Evolutionary conservation across 129 eudicot species (phyloP), one percentile per base, ranked within the genome.

Genomic region (Mikania micrantha): DNA sequence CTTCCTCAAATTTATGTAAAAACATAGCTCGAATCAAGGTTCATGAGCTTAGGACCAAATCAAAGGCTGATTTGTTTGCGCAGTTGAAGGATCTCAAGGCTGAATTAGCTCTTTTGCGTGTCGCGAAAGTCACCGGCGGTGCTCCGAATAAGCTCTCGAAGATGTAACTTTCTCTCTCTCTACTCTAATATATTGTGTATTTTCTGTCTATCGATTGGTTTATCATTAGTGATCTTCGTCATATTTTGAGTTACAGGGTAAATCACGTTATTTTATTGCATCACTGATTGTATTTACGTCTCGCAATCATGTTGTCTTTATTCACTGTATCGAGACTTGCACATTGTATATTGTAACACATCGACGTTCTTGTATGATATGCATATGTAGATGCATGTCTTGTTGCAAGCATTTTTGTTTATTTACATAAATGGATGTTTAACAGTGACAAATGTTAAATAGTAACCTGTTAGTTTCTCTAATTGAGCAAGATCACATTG

Each of bases 111-210:
- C 79, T 82, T 48, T 88, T 88, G 36, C 84, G 87, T 40, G 91
- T 88, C n/a, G 91, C 91, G 16, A 88, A 88, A 79, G 91, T 85
- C 67, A 88, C 96, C 39, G 91, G 91, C 12, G 96, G 96, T 45
- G 91, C 96, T 10, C 82, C 91, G 4, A 88, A 88, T 79, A 88
- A 88, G 78, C 89, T 88, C 64, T 88, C 91, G 59, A 85, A 82
- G 81, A 82, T 85, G 88, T 84, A 64, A n/a, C n/a, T 47, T 3
- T 47, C 15, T 42, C 34, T 29, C 34, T 29, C 4, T 29, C 34
- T 29, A 4, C 34, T n/a, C n/a, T n/a, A n/a, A n/a, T n/a, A 4
- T 29, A 4, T 29, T 29, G 34, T 29, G 2, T 29, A 29, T 29
- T 29, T 29, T 29, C 4, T 4, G 34, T 29, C 4, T 29, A 29